These are phyloP conservation scores for Poa annua DNA, from an alignment of 176 grass and related monocot species.

Conservation along the genomic window DNA sequence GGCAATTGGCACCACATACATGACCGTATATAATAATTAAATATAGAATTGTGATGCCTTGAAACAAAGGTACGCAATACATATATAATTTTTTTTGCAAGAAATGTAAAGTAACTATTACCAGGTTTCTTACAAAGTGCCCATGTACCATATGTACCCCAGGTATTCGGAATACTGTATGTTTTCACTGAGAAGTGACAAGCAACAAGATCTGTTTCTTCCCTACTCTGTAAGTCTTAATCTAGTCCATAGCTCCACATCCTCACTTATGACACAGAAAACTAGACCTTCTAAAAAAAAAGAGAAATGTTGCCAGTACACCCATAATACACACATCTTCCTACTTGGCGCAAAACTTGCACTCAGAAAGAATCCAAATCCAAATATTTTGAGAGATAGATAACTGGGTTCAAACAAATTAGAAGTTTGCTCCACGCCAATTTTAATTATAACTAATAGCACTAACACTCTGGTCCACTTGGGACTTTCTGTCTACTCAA, in stretches of 20 bases:
- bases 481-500: not conserved
- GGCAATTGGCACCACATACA: constrained; percentile 1
- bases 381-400: not conserved
- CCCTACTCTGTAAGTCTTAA: not conserved
- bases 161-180: not conserved
- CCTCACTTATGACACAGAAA: constrained; percentile 3
- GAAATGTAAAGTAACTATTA: not conserved
- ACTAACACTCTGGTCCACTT: not conserved
- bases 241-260: not conserved
- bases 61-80: constrained; percentile 6
- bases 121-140: not conserved
- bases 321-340: not conserved
- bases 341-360: not conserved
- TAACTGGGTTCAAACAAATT: not conserved
- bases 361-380: not conserved
- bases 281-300: not conserved
- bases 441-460: not conserved
- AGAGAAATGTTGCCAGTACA: not conserved
- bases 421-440: not conserved
- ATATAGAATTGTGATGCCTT: not conserved
- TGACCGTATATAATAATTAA: not conserved
- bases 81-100: constrained; percentile 10
- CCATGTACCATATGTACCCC: not conserved
- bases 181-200: not conserved
- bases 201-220: not conserved